Evolutionary conservation across 768 basidiomycete species (phyloP).

Genomic region (Cubamyces lactineus): DNA sequence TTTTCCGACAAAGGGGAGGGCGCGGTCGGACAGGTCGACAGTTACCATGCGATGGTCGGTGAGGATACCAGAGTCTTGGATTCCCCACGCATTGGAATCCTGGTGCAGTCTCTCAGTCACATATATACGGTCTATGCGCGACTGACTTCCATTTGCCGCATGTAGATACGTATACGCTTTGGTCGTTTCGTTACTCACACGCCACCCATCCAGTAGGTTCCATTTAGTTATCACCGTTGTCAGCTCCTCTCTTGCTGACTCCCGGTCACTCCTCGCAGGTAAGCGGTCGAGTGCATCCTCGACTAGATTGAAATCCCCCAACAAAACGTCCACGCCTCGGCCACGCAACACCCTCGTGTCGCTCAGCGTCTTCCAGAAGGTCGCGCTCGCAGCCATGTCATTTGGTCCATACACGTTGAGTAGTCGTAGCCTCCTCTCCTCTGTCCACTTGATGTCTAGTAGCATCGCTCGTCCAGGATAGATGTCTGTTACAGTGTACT

Average conservation of each 20-base stretch:
- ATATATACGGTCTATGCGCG: neutral
- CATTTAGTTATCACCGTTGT: too few species aligned
- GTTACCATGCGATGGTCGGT: conserved; percentile 15
- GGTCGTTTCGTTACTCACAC: neutral
- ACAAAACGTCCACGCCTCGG: neutral
- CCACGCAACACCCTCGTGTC: neutral
- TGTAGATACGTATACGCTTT: neutral
- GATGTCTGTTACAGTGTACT: neutral
- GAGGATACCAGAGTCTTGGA: neutral
- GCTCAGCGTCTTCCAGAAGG: neutral
- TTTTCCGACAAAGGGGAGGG: conserved; percentile 5
- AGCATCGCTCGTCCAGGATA: neutral
- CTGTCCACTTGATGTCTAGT: neutral
- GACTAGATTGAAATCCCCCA: conserved; percentile 43
- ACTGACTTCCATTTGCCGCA: neutral
- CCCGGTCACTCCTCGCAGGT: neutral
- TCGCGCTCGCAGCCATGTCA: neutral
- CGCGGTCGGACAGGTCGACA: neutral
- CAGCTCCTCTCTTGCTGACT: neutral
- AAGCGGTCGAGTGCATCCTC: conserved; percentile 26
- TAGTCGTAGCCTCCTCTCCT: neutral
- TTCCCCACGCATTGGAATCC: neutral
- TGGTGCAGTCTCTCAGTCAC: too few species aligned
- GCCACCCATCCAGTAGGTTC: neutral
- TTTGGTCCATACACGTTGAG: neutral